Percentiles rank a stretch among this genome's conserved stretches.
Evolutionary conservation across 176 grass and related monocot species (phyloP).

Genomic region (Elymus sibiricus): DNA sequence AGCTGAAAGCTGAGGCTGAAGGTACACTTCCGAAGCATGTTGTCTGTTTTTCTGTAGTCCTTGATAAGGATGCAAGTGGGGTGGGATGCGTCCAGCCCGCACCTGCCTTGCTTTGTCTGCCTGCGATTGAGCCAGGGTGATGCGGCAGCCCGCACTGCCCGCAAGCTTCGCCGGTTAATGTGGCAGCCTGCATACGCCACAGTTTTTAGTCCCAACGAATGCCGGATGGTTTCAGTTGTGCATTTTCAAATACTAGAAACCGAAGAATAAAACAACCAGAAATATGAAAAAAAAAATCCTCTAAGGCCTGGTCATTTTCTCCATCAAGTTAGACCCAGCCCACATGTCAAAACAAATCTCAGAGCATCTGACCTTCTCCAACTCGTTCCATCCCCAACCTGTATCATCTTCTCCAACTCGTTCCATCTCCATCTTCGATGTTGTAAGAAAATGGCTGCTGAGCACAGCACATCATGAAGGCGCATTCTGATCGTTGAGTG

Average conservation of each 20-base stretch:
- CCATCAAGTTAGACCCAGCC: not conserved
- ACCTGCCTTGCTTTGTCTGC: not conserved
- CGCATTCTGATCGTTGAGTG: not conserved
- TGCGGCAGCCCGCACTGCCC: not conserved
- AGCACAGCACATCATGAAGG: not conserved
- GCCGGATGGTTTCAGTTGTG: not conserved
- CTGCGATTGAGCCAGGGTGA: not conserved
- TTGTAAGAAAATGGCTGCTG: not conserved
- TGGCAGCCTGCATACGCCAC: not conserved
- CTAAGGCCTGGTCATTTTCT: not conserved
- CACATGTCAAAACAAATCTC: not conserved
- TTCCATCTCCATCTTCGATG: not conserved
- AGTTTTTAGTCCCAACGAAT: not conserved
- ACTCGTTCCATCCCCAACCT: not conserved
- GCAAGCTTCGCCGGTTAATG: not conserved
- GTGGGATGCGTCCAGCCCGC: not conserved
- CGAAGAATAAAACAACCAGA: not conserved
- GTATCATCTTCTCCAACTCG: too few relatives aligned
- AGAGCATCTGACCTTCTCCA: not conserved
- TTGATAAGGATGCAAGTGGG: not conserved
- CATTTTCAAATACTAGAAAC: not conserved
- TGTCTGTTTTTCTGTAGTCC: not conserved
- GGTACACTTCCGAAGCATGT: conserved; percentile 47
- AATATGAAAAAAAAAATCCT: not conserved
- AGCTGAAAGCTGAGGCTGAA: conserved; percentile 74